Evolutionary conservation across 78 protist genomes (phyloP).

Genomic region (slime mould (Dictyostelium discoideum)): DNA sequence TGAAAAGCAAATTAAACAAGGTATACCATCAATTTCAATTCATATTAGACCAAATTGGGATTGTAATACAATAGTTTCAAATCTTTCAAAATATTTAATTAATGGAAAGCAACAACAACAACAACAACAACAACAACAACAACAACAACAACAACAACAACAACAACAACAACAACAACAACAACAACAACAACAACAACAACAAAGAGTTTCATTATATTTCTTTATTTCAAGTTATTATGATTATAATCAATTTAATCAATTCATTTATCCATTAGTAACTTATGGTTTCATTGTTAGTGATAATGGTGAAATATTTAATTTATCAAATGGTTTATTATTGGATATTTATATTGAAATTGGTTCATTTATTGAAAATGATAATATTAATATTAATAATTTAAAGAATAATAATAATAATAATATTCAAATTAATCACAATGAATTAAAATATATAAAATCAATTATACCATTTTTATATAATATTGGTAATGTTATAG

Average conservation of each 20-base stretch:
- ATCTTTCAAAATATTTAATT: not conserved
- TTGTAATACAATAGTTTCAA: not conserved
- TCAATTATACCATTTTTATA: not conserved
- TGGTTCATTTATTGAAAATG: constrained; percentile 4
- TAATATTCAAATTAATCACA: not conserved
- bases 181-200: not conserved
- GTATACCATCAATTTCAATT: not conserved
- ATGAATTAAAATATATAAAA: constrained; percentile 2
- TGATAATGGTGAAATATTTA: constrained; percentile 20
- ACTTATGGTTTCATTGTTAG: constrained; percentile 39
- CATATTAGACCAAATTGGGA: constrained; percentile 18
- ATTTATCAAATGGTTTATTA: not conserved
- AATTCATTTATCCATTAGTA: constrained; percentile 45
- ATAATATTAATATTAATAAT: not conserved
- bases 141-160: not conserved
- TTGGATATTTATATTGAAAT: constrained; percentile 33
- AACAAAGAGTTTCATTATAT: not conserved
- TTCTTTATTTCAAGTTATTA: not conserved
- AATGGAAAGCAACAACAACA: not conserved
- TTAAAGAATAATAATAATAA: not conserved
- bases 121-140: constrained; percentile 4
- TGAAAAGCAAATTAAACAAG: not conserved
- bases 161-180: not conserved
- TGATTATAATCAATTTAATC: constrained; percentile 9
- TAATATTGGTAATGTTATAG: not conserved